These are phyloP conservation scores for Parietichytrium sp. DNA, from an alignment of 108 stramenopile species.

Conservation along the genomic window DNA sequence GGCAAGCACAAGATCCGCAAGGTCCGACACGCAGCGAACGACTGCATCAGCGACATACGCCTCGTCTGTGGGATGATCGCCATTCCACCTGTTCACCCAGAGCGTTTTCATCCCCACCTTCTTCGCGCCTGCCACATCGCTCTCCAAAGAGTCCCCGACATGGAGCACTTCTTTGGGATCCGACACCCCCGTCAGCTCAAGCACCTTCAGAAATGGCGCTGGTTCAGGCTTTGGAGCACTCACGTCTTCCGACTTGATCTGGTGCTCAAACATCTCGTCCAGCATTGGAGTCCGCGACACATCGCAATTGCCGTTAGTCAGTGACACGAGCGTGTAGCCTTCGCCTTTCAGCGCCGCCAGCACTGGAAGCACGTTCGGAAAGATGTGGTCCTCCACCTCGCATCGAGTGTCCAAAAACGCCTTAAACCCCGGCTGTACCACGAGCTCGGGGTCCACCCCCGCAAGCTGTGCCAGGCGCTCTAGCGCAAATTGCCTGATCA, in stretches of 20 bases:
- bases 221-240: constrained; percentile 24
- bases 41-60: not conserved
- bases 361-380: not conserved
- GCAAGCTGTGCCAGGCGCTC: not conserved
- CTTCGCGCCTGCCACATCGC: not conserved
- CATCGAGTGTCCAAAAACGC: not conserved
- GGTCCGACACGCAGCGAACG: constrained; percentile 26
- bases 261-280: not conserved
- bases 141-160: not conserved
- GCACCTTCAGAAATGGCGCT: not conserved
- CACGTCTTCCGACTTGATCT: not conserved
- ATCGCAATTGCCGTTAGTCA: constrained; percentile 18
- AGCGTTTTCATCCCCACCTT: not conserved
- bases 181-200: not conserved
- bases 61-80: too few species aligned
- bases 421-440: not conserved
- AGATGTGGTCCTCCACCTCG: not conserved
- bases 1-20: not conserved
- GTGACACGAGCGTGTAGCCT: not conserved
- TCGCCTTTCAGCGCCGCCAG: not conserved
- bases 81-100: not conserved
- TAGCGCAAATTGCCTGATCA: not conserved
- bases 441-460: not conserved
- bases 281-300: not conserved
- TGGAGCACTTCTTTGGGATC: not conserved